A percentile compares a stretch with the other conserved stretches of the same genome.
Conservation (phyloP, 2,329 filamentous ascomycete species). For the Aspergillus sclerotialis region DNA sequence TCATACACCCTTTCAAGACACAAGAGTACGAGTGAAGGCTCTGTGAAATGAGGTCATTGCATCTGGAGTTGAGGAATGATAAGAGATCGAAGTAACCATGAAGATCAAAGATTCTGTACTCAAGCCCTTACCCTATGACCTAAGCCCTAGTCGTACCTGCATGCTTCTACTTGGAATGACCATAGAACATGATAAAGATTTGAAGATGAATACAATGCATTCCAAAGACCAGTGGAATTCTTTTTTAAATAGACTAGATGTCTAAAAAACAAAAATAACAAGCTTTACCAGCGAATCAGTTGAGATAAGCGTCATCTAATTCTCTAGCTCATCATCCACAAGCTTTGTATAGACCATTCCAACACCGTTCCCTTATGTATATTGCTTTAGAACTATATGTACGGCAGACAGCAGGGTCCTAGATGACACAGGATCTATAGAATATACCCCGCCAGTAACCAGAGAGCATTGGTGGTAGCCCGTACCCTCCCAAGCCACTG, state of each 20-base stretch:
- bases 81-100: neutral
- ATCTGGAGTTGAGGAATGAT: neutral
- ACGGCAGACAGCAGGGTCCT: conserved; percentile 8
- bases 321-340: too few species aligned
- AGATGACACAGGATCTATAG: neutral
- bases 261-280: too few species aligned
- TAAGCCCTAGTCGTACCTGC: conserved; percentile 19
- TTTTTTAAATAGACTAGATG: too few species aligned
- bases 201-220: too few species aligned
- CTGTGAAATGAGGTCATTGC: neutral
- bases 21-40: too few species aligned
- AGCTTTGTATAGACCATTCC: conserved; percentile 9
- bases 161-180: neutral
- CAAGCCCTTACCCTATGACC: conserved; percentile 17
- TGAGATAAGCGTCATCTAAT: too few species aligned
- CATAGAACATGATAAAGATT: too few species aligned
- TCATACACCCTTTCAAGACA: too few species aligned
- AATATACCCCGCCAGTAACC: neutral
- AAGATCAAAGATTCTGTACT: too few species aligned
- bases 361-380: conserved; percentile 13
- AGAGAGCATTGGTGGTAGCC: neutral
- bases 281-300: too few species aligned
- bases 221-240: too few species aligned
- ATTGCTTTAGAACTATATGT: conserved; percentile 7
- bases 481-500: neutral